Evolutionary conservation across 176 grass and related monocot genomes (phyloP).

Genomic region (Hyparrhenia diplandra): DNA sequence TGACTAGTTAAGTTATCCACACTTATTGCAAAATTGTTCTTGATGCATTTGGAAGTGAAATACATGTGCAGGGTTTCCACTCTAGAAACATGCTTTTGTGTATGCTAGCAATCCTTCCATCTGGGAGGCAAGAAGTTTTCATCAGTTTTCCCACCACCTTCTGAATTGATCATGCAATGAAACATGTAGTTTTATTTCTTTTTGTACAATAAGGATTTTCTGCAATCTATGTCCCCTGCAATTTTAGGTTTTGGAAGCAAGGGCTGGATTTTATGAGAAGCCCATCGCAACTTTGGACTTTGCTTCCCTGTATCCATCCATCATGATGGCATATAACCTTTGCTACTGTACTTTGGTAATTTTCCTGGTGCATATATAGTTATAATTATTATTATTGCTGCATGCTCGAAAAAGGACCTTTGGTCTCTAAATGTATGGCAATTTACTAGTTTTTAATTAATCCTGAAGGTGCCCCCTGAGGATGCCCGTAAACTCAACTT

Average conservation of each 20-base stretch:
- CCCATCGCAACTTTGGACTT: conserved; percentile 99
- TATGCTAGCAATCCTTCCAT: background rate
- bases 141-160: background rate
- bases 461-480: conserved; percentile 82
- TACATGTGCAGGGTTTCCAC: background rate
- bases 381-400: background rate
- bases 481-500: conserved; percentile 77
- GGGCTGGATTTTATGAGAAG: conserved; percentile 96
- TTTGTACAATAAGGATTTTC: background rate
- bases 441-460: conserved; percentile 11
- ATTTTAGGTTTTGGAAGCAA: conserved; percentile 95
- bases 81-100: background rate
- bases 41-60: background rate
- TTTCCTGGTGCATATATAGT: background rate
- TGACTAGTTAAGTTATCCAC: background rate
- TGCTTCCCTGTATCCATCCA: conserved; percentile 98
- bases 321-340: conserved; percentile 99
- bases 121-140: background rate
- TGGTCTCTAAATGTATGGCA: conserved; percentile 17
- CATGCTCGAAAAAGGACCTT: background rate
- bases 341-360: conserved; percentile 99
- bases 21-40: background rate
- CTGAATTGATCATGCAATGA: background rate
- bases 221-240: background rate
- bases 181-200: background rate